These are phyloP conservation scores for Scutellaria galericulata DNA, from an alignment of 257 asterid genomes.

Conservation along the genomic window DNA sequence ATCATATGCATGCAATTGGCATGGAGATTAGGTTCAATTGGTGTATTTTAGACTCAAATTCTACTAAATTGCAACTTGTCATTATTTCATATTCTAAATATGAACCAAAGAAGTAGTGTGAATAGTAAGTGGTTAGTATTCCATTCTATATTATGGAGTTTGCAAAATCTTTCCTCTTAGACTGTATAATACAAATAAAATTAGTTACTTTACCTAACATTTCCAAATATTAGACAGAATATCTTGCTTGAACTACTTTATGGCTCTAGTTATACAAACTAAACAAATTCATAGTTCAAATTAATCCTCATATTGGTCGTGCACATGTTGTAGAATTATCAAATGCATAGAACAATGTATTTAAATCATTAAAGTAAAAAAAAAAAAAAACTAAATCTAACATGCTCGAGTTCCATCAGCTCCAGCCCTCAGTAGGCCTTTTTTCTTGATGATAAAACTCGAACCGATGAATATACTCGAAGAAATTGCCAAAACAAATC, in stretches of 20 bases:
- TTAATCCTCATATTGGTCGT: not conserved
- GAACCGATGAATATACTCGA: slow-evolving; percentile 63
- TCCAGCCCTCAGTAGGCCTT: slow-evolving; percentile 52
- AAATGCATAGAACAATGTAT: not conserved
- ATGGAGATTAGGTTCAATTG: too few relatives aligned
- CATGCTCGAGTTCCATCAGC: slow-evolving; percentile 57
- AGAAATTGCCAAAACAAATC: slow-evolving; percentile 52
- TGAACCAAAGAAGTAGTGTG: too few relatives aligned
- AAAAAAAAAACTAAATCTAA: slow-evolving; percentile 25
- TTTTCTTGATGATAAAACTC: slow-evolving; percentile 62
- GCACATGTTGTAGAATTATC: too few relatives aligned
- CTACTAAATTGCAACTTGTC: too few relatives aligned
- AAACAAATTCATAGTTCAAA: not conserved
- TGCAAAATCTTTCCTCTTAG: too few relatives aligned
- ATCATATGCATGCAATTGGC: too few relatives aligned
- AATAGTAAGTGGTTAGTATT: too few relatives aligned
- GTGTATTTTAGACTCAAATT: too few relatives aligned
- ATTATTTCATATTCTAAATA: too few relatives aligned
- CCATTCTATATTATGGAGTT: too few relatives aligned
- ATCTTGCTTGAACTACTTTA: not conserved
- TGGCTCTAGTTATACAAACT: not conserved
- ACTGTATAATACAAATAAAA: not conserved
- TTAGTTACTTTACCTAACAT: slow-evolving; percentile 9
- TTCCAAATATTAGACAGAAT: not conserved
- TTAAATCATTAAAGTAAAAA: not conserved